Conservation (phyloP, 768 basidiomycete genomes). For the Chalciporus piperatus region DNA sequence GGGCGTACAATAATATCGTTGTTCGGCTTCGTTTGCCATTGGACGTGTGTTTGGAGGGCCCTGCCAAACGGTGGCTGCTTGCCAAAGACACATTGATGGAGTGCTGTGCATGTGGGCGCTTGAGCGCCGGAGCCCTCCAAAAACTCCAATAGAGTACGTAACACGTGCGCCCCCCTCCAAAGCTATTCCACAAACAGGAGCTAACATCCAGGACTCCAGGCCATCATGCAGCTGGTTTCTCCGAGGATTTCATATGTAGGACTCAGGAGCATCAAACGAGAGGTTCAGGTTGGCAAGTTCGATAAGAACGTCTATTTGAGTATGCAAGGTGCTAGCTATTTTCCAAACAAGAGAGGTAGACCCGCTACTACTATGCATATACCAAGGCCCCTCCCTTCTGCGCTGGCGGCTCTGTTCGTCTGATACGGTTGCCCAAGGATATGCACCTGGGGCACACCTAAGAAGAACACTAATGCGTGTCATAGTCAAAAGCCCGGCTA, state of each 20-base stretch:
- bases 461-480: slow-evolving; percentile 24
- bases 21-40: background rate
- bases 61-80: background rate
- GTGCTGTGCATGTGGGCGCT: background rate
- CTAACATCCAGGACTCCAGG: too few relatives aligned
- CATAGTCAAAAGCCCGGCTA: slow-evolving; percentile 30
- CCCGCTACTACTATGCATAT: background rate
- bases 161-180: too few relatives aligned
- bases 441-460: slow-evolving; percentile 21
- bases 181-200: too few relatives aligned
- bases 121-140: background rate
- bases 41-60: background rate
- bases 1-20: too few relatives aligned
- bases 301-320: background rate
- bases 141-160: too few relatives aligned
- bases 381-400: background rate
- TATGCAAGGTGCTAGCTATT: background rate
- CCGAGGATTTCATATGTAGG: too few relatives aligned
- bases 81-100: background rate
- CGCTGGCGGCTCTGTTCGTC: background rate
- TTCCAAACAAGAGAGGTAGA: slow-evolving; percentile 1
- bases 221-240: too few relatives aligned
- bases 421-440: slow-evolving; percentile 19
- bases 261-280: too few relatives aligned
- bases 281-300: background rate